Evolutionary conservation across 352 stramenopile genomes (phyloP).

Genomic region (Globisporangium lucens): DNA sequence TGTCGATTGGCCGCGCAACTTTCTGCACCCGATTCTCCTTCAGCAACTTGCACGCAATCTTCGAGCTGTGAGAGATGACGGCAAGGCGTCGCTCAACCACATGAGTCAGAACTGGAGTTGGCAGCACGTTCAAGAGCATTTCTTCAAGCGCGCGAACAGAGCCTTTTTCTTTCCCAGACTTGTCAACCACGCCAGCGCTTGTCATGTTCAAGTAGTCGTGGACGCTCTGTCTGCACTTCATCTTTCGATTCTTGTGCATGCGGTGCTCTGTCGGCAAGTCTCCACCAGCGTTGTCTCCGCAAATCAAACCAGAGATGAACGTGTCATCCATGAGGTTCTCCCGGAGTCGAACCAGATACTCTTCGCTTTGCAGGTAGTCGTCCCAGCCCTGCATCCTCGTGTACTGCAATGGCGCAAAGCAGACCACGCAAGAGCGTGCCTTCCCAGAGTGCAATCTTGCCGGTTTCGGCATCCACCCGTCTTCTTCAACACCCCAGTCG

Average conservation of each 20-base stretch:
- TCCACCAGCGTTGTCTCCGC: conserved; percentile 59
- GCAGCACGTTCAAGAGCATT: conserved; percentile 71
- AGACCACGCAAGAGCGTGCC: conserved; percentile 71
- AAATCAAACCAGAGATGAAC: conserved; percentile 80
- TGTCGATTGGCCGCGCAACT: conserved; percentile 31
- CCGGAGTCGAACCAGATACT: conserved; percentile 71
- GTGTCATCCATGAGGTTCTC: conserved; percentile 70
- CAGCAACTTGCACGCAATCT: conserved; percentile 58
- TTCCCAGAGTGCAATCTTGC: conserved; percentile 77
- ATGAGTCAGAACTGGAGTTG: conserved; percentile 74
- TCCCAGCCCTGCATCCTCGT: conserved; percentile 67
- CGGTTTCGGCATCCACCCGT: conserved; percentile 85
- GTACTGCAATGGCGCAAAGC: conserved; percentile 76
- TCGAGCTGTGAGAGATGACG: conserved; percentile 78
- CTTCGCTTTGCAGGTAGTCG: conserved; percentile 78
- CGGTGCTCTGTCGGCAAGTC: conserved; percentile 82
- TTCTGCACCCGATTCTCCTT: conserved; percentile 45
- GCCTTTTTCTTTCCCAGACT: conserved; percentile 65
- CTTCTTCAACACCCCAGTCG: conserved; percentile 36
- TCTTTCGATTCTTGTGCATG: conserved; percentile 83
- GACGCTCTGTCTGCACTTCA: conserved; percentile 81
- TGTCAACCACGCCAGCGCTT: conserved; percentile 75
- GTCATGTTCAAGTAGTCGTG: conserved; percentile 79
- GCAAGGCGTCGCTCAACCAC: conserved; percentile 75
- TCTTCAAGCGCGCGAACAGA: conserved; percentile 77